Evolutionary conservation across 768 basidiomycete genomes (phyloP).

Genomic region (Lactarius sanguifluus): DNA sequence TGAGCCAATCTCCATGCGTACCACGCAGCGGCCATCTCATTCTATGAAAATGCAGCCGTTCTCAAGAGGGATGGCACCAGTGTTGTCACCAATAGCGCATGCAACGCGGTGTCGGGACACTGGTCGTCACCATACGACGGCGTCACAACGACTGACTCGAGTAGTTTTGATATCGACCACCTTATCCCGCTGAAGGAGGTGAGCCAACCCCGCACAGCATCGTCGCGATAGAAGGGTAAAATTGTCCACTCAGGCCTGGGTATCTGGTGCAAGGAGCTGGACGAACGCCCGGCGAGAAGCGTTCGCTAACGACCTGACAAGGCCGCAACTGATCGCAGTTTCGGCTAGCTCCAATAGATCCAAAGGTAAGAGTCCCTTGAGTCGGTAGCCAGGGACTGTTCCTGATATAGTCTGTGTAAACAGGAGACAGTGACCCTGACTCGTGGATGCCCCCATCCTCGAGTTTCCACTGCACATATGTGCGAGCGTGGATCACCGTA

Average conservation of each 20-base stretch:
- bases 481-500: conserved; percentile 50
- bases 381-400: neutral
- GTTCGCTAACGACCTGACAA: conserved; percentile 55
- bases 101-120: conserved; percentile 46
- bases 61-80: conserved; percentile 37
- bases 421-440: conserved; percentile 52
- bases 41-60: conserved; percentile 27
- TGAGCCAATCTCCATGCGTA: conserved; percentile 31
- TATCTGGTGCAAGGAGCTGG: conserved; percentile 55
- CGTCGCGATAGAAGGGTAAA: too few species aligned
- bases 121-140: conserved; percentile 56
- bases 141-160: conserved; percentile 45
- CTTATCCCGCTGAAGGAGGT: conserved; percentile 56
- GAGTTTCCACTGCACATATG: conserved; percentile 52
- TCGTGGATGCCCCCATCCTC: conserved; percentile 51
- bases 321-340: conserved; percentile 55
- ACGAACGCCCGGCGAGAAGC: conserved; percentile 49
- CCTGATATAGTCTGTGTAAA: neutral
- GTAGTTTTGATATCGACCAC: conserved; percentile 55
- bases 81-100: conserved; percentile 44
- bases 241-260: conserved; percentile 44
- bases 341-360: conserved; percentile 48
- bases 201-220: neutral
- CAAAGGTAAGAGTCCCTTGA: conserved; percentile 40
- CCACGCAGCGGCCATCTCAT: neutral